A percentile compares a stretch with the other conserved stretches of the same genome.
Conservation (phyloP, 495 filamentous ascomycete species). For the Penicillium bovifimosum region DNA sequence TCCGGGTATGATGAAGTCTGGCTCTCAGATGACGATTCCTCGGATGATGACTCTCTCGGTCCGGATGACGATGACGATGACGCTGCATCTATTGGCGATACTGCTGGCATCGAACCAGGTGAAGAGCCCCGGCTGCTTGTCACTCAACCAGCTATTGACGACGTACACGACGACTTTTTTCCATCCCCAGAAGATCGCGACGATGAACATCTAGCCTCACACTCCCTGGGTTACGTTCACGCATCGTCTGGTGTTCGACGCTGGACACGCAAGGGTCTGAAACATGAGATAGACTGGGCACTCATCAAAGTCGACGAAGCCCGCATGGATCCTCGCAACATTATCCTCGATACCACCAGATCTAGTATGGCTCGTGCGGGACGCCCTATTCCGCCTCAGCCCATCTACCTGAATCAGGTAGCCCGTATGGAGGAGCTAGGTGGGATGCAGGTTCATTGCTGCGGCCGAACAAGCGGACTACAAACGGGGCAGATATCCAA, state of each 20-base stretch:
- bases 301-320: slow-evolving; percentile 73
- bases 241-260: slow-evolving; percentile 85
- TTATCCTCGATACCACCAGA: slow-evolving; percentile 47
- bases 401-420: slow-evolving; percentile 39
- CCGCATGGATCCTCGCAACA: slow-evolving; percentile 65
- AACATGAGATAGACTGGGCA: slow-evolving; percentile 96
- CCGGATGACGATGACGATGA: slow-evolving; percentile 52
- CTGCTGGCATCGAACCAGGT: slow-evolving; percentile 69
- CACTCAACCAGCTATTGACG: slow-evolving; percentile 83
- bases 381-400: slow-evolving; percentile 19
- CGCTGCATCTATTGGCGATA: slow-evolving; percentile 69
- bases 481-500: slow-evolving; percentile 69
- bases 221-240: slow-evolving; percentile 74
- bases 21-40: slow-evolving; percentile 44
- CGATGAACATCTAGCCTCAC: slow-evolving; percentile 70
- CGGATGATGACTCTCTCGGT: slow-evolving; percentile 39
- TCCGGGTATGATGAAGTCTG: slow-evolving; percentile 34
- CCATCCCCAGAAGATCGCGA: slow-evolving; percentile 54
- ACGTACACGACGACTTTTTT: slow-evolving; percentile 77
- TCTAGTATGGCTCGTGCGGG: slow-evolving; percentile 16
- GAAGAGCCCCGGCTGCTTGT: slow-evolving; percentile 67
- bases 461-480: slow-evolving; percentile 84
- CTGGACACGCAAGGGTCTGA: slow-evolving; percentile 54
- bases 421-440: slow-evolving; percentile 53
- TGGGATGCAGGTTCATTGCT: slow-evolving; percentile 75